Conservation (phyloP, 2,329 filamentous ascomycete species). For the Pestalotiopsis sp. region DNA sequence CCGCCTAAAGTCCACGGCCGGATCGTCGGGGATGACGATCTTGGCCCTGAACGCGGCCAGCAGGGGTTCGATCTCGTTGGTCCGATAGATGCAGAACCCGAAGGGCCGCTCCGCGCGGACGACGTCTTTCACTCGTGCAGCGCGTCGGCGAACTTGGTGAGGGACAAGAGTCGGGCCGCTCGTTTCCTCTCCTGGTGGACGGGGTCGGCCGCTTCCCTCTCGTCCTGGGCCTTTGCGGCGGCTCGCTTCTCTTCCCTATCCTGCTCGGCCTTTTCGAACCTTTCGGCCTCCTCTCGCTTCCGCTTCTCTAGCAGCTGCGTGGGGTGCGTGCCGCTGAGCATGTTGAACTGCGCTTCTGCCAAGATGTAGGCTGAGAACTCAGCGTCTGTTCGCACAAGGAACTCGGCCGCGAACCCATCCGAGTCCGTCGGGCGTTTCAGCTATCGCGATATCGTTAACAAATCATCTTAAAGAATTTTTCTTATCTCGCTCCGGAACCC, state of each 20-base stretch:
- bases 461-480: background rate
- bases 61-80: background rate
- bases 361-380: background rate
- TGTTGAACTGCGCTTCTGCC: background rate
- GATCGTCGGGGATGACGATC: background rate
- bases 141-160: background rate
- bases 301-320: background rate
- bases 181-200: background rate
- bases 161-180: background rate
- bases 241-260: background rate
- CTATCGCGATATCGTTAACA: background rate
- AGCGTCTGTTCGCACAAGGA: background rate
- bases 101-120: background rate
- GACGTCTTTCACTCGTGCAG: background rate
- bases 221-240: background rate
- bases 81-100: background rate
- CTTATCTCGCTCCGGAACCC: background rate
- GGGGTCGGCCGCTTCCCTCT: background rate
- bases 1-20: background rate
- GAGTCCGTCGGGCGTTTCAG: background rate
- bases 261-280: background rate
- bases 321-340: background rate
- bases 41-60: background rate
- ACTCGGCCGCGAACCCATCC: background rate
- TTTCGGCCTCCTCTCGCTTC: background rate